Evolutionary conservation across 306 rosid species (phyloP).

Genomic region (Abrus precatorius): DNA sequence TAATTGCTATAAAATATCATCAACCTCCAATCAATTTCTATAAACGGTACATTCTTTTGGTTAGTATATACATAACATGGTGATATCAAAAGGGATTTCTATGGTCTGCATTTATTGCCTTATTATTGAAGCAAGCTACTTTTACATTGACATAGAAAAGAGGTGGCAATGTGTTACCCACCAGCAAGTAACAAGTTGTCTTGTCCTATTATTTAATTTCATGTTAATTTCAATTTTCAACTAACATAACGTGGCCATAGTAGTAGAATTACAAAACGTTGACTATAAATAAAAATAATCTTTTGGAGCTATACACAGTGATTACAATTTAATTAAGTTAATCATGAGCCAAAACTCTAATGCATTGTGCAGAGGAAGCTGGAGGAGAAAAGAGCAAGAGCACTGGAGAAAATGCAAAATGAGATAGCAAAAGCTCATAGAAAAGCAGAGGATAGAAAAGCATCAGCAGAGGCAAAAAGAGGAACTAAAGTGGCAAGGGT

Average conservation of each 20-base stretch:
- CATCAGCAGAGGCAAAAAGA: conserved; percentile 91
- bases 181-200: conserved; percentile 11
- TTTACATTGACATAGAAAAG: conserved; percentile 3
- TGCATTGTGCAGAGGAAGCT: conserved; percentile 77
- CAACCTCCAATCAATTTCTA: conserved; percentile 14
- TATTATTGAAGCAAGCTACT: conserved; percentile 27
- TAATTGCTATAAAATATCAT: conserved; percentile 27
- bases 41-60: not conserved
- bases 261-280: not conserved
- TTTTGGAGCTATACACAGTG: not conserved
- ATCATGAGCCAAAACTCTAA: not conserved
- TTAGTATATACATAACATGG: not conserved
- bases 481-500: conserved; percentile 90
- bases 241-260: not conserved
- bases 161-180: conserved; percentile 31
- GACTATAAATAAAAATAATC: too few species aligned
- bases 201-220: not conserved
- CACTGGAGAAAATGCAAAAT: conserved; percentile 90
- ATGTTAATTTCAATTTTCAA: conserved; percentile 6
- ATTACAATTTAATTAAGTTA: not conserved
- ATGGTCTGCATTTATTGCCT: not conserved
- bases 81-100: conserved; percentile 35
- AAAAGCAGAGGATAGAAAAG: conserved; percentile 90
- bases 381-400: conserved; percentile 93
- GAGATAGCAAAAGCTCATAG: conserved; percentile 83